These are phyloP conservation scores for Chaetoscypha palmicola DNA, from an alignment of 2,329 filamentous ascomycete genomes.

Conservation along the genomic window DNA sequence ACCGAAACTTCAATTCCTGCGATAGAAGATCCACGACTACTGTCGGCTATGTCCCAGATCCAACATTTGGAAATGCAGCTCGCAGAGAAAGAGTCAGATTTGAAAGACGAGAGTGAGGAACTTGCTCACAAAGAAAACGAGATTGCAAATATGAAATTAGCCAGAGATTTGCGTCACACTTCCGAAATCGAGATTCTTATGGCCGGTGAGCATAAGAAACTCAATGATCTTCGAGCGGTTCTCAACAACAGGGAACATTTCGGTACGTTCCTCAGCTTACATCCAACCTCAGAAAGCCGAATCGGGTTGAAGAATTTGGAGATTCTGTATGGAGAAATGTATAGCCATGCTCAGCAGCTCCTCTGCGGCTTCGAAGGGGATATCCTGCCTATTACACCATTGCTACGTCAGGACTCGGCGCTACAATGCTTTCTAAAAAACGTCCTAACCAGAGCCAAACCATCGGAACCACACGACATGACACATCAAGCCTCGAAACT, in stretches of 20 bases:
- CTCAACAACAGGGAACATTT: not conserved
- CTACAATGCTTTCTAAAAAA: not conserved
- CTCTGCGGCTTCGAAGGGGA: not conserved
- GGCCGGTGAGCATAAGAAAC: not conserved
- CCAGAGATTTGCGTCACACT: not conserved
- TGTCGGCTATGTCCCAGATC: no score
- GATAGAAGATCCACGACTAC: no score
- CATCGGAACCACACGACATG: not conserved
- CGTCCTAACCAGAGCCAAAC: not conserved
- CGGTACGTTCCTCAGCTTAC: not conserved
- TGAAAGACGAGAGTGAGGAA: not conserved
- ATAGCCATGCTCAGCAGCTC: not conserved
- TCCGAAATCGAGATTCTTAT: not conserved
- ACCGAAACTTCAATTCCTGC: no score
- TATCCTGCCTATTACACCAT: not conserved
- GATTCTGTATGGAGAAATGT: not conserved
- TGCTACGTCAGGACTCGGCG: not conserved
- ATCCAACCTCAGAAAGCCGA: not conserved
- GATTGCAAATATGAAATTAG: not conserved
- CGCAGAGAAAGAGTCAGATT: no score
- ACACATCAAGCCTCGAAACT: not conserved
- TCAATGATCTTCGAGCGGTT: not conserved
- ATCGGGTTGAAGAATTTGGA: not conserved
- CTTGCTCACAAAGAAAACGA: not conserved
- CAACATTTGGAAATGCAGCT: no score